These are phyloP conservation scores for Phoenix roebelenii DNA, from an alignment of 176 grass and related monocot genomes.

Conservation along the genomic window DNA sequence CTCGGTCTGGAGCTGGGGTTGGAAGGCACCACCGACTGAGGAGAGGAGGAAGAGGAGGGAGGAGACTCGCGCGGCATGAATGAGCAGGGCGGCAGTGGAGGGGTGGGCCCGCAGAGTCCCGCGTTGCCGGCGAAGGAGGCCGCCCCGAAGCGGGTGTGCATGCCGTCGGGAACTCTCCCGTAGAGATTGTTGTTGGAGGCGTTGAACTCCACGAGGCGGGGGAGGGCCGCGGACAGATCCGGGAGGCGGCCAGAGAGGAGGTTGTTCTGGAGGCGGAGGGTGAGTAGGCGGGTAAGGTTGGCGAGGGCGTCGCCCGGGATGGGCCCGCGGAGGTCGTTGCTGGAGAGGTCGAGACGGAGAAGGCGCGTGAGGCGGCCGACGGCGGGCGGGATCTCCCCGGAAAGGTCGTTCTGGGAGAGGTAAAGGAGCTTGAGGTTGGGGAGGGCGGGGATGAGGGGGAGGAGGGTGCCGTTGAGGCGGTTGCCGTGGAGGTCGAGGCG, in stretches of 20 bases:
- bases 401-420: constrained; percentile 58
- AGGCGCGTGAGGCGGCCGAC: constrained; percentile 23
- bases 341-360: constrained; percentile 44
- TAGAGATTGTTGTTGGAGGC: constrained; percentile 74
- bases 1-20: constrained; percentile 24
- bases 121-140: constrained; percentile 42
- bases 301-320: constrained; percentile 31
- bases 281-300: constrained; percentile 40
- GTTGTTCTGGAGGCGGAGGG: constrained; percentile 62
- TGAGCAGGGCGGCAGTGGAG: constrained; percentile 41
- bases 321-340: constrained; percentile 48
- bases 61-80: constrained; percentile 47
- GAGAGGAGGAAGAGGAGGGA: constrained; percentile 18
- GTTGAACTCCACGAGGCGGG: constrained; percentile 48
- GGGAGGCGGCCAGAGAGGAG: constrained; percentile 49
- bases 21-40: constrained; percentile 54
- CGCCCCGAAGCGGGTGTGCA: constrained; percentile 43
- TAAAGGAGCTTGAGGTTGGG: constrained; percentile 60
- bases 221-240: constrained; percentile 29
- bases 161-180: constrained; percentile 41
- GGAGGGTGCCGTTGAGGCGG: constrained; percentile 69
- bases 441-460: constrained; percentile 36
- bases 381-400: constrained; percentile 30
- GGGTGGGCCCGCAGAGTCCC: constrained; percentile 29
- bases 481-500: constrained; percentile 60